Percentiles rank a stretch among this genome's conserved stretches.
These are phyloP conservation scores for Tulasnella sp. DNA, from an alignment of 768 basidiomycete genomes.

Conservation along the genomic window DNA sequence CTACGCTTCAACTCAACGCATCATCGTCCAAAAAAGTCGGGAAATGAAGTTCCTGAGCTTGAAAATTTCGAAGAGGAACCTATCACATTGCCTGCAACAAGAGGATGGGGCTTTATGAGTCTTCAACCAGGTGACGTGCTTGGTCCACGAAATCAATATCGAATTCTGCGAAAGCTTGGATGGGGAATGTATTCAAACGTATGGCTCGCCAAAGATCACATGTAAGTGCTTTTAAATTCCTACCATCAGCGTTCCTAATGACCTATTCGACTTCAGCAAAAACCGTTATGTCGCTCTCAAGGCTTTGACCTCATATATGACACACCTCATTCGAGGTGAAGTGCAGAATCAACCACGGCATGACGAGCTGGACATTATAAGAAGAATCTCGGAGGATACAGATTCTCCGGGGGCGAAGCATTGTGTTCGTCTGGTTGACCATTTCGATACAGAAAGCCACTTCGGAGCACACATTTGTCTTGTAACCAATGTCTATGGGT, in stretches of 20 bases:
- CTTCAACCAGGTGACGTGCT: no score
- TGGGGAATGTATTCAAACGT: constrained; percentile 1
- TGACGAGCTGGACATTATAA: constrained; percentile 4
- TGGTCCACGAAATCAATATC: no score
- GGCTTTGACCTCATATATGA: not conserved
- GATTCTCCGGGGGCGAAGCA: no score
- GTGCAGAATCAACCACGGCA: no score
- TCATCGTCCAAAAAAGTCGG: no score
- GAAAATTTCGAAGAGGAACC: no score
- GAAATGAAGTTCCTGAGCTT: no score
- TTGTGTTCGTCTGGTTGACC: not conserved
- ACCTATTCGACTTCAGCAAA: not conserved
- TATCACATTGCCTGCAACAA: no score
- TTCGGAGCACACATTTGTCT: not conserved
- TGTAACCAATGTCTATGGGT: not conserved
- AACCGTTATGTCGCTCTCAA: not conserved
- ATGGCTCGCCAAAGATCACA: constrained; percentile 2
- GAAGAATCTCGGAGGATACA: no score
- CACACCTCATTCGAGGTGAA: not conserved
- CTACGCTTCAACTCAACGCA: no score
- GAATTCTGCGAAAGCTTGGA: constrained; percentile 3
- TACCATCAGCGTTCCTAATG: no score
- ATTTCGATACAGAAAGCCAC: not conserved
- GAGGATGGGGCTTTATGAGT: no score
- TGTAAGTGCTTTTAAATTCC: not conserved